Evolutionary conservation across 2,329 filamentous ascomycete genomes (phyloP).

Genomic region (Diplocarpon rosae): DNA sequence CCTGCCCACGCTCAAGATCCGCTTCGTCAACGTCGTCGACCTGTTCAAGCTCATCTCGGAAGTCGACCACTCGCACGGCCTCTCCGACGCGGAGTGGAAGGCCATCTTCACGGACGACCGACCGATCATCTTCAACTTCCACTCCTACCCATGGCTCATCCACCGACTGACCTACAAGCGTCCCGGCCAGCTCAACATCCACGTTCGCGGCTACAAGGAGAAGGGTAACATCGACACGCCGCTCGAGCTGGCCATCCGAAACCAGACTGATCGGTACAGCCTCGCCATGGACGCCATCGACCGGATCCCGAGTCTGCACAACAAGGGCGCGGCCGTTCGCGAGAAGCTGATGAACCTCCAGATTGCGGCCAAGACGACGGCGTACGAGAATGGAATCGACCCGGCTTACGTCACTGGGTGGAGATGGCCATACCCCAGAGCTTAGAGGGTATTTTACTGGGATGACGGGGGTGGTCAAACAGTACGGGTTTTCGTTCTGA

Average conservation of each 20-base stretch:
- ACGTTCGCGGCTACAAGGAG: constrained; percentile 70
- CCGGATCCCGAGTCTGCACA: constrained; percentile 49
- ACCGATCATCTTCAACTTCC: constrained; percentile 75
- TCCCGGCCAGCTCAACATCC: constrained; percentile 53
- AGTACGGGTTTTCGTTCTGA: no score
- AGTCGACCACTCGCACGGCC: constrained; percentile 61
- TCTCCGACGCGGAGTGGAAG: constrained; percentile 53
- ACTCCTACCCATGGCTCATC: constrained; percentile 71
- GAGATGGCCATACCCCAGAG: constrained; percentile 23
- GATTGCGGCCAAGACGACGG: constrained; percentile 51
- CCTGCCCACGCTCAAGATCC: constrained; percentile 62
- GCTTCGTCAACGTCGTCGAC: constrained; percentile 71
- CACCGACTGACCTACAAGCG: constrained; percentile 69
- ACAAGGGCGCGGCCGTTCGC: constrained; percentile 49
- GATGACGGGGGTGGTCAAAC: neutral
- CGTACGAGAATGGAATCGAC: constrained; percentile 62
- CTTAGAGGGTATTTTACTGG: neutral
- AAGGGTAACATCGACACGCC: constrained; percentile 80
- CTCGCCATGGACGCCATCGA: constrained; percentile 70
- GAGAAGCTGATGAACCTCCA: constrained; percentile 55
- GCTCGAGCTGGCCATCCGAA: constrained; percentile 66
- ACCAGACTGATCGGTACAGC: constrained; percentile 67
- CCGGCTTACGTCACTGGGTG: constrained; percentile 31
- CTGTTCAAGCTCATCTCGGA: constrained; percentile 68
- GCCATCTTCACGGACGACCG: constrained; percentile 61